Evolutionary conservation across 345 rosid species (phyloP).

Genomic region (Eucalyptus cloeziana): DNA sequence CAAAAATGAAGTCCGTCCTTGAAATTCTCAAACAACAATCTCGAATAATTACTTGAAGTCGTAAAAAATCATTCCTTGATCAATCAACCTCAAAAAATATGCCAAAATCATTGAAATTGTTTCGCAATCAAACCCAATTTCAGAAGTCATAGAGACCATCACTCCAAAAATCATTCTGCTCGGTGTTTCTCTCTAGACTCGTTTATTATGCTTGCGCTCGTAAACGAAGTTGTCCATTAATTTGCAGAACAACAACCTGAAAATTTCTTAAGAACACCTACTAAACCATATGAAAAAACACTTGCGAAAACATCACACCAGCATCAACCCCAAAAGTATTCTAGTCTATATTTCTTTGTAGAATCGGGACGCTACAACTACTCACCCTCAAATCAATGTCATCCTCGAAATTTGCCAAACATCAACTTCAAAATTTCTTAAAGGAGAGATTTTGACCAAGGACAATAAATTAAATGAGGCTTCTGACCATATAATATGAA

Average conservation of each 20-base stretch:
- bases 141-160: no score
- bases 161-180: no score
- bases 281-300: neutral
- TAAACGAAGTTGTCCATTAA: neutral
- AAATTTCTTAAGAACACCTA: neutral
- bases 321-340: neutral
- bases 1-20: neutral
- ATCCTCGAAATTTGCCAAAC: no score
- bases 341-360: no score
- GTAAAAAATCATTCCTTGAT: neutral
- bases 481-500: neutral
- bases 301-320: neutral
- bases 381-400: neutral
- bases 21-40: neutral
- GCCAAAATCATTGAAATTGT: neutral
- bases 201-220: neutral
- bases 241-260: neutral
- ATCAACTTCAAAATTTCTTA: no score
- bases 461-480: no score
- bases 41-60: neutral
- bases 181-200: no score
- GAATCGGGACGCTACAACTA: neutral
- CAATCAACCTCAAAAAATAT: neutral
- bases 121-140: no score
- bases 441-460: no score